Percentiles rank a stretch among this genome's conserved stretches.
phyloP scores from a whole-genome alignment of 768 basidiomycete species.

The Naganishia vishniacii region DNA sequence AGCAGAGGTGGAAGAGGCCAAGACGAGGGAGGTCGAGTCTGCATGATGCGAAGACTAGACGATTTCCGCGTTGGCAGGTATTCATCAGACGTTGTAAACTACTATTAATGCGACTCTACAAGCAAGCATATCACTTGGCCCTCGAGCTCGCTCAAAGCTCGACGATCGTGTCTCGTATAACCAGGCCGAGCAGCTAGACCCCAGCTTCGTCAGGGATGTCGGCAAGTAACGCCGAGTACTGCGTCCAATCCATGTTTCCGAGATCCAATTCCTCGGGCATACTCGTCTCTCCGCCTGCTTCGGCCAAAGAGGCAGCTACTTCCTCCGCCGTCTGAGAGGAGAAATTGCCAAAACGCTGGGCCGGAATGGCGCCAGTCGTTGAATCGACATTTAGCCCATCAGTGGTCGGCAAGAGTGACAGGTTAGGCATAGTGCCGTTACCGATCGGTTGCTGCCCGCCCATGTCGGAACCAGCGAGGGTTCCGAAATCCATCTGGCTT shows the following conservation, averaged over 20 bases:
- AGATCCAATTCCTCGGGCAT: conserved; percentile 17
- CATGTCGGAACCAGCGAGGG: background rate
- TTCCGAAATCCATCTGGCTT: background rate
- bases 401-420: background rate
- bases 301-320: background rate
- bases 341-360: background rate
- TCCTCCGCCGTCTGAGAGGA: conserved; percentile 23
- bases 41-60: background rate
- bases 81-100: background rate
- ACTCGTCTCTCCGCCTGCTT: background rate
- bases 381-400: background rate
- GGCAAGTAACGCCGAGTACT: conserved; percentile 15
- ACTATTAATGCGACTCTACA: background rate
- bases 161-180: too few relatives aligned
- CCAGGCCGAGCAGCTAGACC: background rate
- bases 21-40: conserved; percentile 16
- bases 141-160: too few relatives aligned
- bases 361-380: background rate
- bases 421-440: background rate
- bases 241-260: conserved; percentile 9
- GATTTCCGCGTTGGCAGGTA: too few relatives aligned
- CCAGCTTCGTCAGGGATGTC: conserved; percentile 7
- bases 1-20: conserved; percentile 13
- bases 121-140: background rate
- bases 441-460: background rate